Percentiles rank a stretch among this genome's conserved stretches.
phyloP scores from a whole-genome alignment of 148 eudicot species.

The Cornus kousa region DNA sequence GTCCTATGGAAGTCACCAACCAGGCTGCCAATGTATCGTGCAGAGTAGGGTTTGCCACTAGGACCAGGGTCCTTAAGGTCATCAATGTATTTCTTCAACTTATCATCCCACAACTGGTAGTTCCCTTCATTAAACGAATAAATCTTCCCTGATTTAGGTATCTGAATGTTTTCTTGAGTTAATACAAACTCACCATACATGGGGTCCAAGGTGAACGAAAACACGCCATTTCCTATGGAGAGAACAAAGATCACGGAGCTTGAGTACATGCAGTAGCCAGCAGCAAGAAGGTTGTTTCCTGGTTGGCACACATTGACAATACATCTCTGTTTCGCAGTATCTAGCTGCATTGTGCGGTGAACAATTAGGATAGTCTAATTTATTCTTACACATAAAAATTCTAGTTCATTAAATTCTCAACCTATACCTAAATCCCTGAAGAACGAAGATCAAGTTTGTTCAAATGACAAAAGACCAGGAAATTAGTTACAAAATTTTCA shows the following conservation, averaged over 20 bases:
- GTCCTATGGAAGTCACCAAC: conserved; percentile 97
- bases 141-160: conserved; percentile 84
- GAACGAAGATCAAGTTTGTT: not conserved
- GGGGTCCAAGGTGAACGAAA: conserved; percentile 85
- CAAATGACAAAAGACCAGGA: too few relatives aligned
- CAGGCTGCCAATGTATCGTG: conserved; percentile 87
- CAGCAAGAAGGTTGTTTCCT: conserved; percentile 86
- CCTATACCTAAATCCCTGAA: not conserved
- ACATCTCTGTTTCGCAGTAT: conserved; percentile 52
- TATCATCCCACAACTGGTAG: conserved; percentile 94
- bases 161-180: conserved; percentile 73
- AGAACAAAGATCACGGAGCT: conserved; percentile 92
- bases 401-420: not conserved
- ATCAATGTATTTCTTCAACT: conserved; percentile 85
- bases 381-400: too few relatives aligned
- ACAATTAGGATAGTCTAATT: not conserved
- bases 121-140: conserved; percentile 95
- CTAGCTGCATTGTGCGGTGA: conserved; percentile 52
- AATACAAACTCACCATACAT: conserved; percentile 95
- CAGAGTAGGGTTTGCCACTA: conserved; percentile 79
- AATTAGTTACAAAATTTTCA: too few relatives aligned
- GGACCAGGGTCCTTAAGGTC: conserved; percentile 91
- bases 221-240: conserved; percentile 80
- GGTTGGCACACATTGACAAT: conserved; percentile 93
- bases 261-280: conserved; percentile 98